phyloP scores from a whole-genome alignment of 2,329 filamentous ascomycete species.

The Lizonia empirigonia region DNA sequence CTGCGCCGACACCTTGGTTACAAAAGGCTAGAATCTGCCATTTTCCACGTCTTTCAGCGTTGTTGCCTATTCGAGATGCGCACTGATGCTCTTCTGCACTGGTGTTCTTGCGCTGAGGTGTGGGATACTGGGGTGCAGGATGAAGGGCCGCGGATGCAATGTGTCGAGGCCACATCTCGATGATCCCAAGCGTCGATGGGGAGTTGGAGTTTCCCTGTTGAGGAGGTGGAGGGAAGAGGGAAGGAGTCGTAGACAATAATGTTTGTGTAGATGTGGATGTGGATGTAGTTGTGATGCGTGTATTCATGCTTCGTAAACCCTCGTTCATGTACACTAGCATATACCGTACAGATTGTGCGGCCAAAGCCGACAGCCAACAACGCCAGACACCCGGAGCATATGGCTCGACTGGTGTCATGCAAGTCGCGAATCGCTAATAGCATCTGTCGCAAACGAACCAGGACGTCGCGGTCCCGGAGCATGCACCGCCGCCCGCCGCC shows the following conservation, averaged over 20 bases:
- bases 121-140: no score
- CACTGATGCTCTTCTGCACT: no score
- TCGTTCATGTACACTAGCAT: slow-evolving; percentile 5
- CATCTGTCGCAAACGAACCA: slow-evolving; percentile 1
- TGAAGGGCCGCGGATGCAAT: no score
- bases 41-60: no score
- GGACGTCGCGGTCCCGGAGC: not conserved
- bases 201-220: not conserved
- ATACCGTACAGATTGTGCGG: not conserved
- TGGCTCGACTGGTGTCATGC: slow-evolving; percentile 19
- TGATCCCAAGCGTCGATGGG: slow-evolving; percentile 2
- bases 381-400: slow-evolving; percentile 17
- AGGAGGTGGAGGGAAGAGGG: not conserved
- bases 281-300: not conserved
- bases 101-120: no score
- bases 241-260: no score
- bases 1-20: not conserved
- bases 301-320: not conserved
- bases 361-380: slow-evolving; percentile 14
- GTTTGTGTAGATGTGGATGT: not conserved
- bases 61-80: not conserved
- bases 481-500: slow-evolving; percentile 1
- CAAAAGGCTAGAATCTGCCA: not conserved
- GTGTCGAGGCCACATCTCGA: no score
- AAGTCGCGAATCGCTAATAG: slow-evolving; percentile 17